Base-by-base conservation (phyloP, 2,329 filamentous ascomycete species). In the Botrytis paeoniae region DNA sequence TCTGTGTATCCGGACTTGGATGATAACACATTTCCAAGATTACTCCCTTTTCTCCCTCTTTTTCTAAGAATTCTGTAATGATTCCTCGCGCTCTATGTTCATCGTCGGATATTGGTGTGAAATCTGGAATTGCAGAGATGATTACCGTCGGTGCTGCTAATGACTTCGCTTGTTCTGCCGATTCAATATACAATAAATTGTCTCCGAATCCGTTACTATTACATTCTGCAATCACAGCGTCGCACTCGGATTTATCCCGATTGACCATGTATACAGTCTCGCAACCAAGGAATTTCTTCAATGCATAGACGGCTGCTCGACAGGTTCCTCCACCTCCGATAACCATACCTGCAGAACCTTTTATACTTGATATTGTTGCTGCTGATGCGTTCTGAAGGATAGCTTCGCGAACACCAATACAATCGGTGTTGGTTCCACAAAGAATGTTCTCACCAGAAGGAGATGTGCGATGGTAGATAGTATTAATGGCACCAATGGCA, bases 341-440 rank as follows among this genome's bases (percentile, higher is more conserved):
- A 29, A 95, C 89, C 74, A 95, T 85, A 1, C 88, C 93, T 0
- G 92, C 91, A 45, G 87, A 86, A 74, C 85, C 85, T 77, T 88
- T 85, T 79, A 89, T 89, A 62, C 83, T 80, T 22, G 80, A 75
- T 14, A 85, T 83, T 22, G 86, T 63, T 25, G 57, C 72, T 74
- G 85, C 85, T 48, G 81, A 80, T 14, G 86, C 80, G 77, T 90
- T 91, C 76, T 87, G 86, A 66, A 86, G 82, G 77, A 95, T 92
- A 6, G 91, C 88, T 79, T 95, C 92, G 35, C 92, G 87, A 75
- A 95, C 91, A 43, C 93, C 93, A 73, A 94, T 86, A 74, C 92
- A 92, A 82, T 96, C 93, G 6, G 93, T 95, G 83, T 96, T 95
- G 61, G 92, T 92, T 70, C 93, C 93, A 81, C 91, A 89, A 76